Percentiles rank a stretch among this genome's conserved stretches.
phyloP scores from a whole-genome alignment of 164 flowering plant species.

The Protea cynaroides region DNA sequence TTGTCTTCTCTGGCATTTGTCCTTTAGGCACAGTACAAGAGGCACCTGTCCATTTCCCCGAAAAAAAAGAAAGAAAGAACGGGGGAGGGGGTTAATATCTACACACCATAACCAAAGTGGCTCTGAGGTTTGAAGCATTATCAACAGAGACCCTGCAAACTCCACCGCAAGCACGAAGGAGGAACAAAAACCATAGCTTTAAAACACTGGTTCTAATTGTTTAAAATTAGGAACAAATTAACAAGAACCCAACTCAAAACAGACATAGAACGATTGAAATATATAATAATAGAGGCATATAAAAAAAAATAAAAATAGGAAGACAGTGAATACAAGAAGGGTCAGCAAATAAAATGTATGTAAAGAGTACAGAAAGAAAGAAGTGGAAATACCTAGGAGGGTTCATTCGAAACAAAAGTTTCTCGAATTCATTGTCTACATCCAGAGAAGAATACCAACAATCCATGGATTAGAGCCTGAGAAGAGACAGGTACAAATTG shows the following conservation, averaged over 20 bases:
- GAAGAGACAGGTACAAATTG: background rate
- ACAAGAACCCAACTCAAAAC: background rate
- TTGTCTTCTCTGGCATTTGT: no score
- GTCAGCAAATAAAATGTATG: background rate
- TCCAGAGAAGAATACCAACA: slow-evolving; percentile 40
- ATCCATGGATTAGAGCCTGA: slow-evolving; percentile 36
- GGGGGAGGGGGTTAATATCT: background rate
- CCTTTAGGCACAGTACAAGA: no score
- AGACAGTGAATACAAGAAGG: background rate
- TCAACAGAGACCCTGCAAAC: slow-evolving; percentile 76
- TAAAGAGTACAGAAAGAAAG: background rate
- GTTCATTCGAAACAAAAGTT: slow-evolving; percentile 71
- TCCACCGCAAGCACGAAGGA: slow-evolving; percentile 1
- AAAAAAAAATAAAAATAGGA: no score
- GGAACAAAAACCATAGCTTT: slow-evolving; percentile 4
- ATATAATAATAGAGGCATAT: no score
- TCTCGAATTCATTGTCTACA: slow-evolving; percentile 65
- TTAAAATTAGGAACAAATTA: background rate
- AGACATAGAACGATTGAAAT: slow-evolving; percentile 2
- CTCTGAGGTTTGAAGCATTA: slow-evolving; percentile 51
- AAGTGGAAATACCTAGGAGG: slow-evolving; percentile 66
- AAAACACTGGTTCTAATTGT: slow-evolving; percentile 5
- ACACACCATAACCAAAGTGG: slow-evolving; percentile 75
- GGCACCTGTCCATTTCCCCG: no score
- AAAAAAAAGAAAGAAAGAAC: no score